phyloP scores from a whole-genome alignment of 2,329 filamentous ascomycete species.

The Alternaria sp. region DNA sequence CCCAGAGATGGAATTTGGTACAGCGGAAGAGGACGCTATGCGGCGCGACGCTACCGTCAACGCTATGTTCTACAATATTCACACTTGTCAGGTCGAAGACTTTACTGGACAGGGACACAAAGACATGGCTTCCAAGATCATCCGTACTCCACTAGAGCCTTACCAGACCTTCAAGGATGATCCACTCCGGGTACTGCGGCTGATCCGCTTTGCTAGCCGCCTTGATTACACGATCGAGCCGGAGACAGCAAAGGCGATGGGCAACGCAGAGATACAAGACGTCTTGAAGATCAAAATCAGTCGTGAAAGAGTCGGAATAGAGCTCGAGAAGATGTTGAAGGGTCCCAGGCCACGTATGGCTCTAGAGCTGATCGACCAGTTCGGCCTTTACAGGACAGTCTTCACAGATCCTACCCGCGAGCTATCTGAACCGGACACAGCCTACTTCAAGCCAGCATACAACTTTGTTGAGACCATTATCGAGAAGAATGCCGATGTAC shows the following conservation, averaged over 20 bases:
- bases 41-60: constrained; percentile 94
- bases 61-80: constrained; percentile 93
- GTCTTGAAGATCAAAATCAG: constrained; percentile 89
- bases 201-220: constrained; percentile 89
- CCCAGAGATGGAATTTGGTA: constrained; percentile 92
- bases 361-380: constrained; percentile 68
- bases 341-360: constrained; percentile 67
- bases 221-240: constrained; percentile 79
- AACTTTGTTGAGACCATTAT: constrained; percentile 59
- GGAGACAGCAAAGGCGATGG: constrained; percentile 75
- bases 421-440: constrained; percentile 63
- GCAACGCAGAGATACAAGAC: constrained; percentile 74
- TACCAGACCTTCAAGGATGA: constrained; percentile 95
- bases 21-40: constrained; percentile 85
- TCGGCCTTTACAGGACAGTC: constrained; percentile 73
- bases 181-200: constrained; percentile 81
- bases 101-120: constrained; percentile 75
- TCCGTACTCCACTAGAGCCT: constrained; percentile 85
- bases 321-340: constrained; percentile 90
- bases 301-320: constrained; percentile 83
- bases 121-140: constrained; percentile 75
- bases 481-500: constrained; percentile 26
- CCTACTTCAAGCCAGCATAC: constrained; percentile 69
- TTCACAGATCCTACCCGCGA: constrained; percentile 71
- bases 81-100: constrained; percentile 81